These are phyloP conservation scores for Ophiosphaerella narmari DNA, from an alignment of 2,329 filamentous ascomycete species.

Conservation along the genomic window DNA sequence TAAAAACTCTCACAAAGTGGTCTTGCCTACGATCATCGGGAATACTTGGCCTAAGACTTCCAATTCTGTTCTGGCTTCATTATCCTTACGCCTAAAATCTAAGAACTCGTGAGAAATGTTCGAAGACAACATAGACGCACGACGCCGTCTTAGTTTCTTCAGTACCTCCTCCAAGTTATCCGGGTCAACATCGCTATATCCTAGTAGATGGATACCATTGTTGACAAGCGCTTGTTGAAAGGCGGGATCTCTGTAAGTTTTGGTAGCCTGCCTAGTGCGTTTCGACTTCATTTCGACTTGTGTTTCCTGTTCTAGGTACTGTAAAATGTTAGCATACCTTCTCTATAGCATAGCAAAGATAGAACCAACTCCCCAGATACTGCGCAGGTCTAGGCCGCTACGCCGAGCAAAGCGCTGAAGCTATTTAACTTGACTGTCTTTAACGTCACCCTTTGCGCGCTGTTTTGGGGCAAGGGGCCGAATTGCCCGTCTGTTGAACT, in stretches of 20 bases:
- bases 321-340: conserved; percentile 5
- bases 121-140: no score
- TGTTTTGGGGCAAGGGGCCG: conserved; percentile 8
- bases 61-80: no score
- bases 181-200: no score
- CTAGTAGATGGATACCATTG: no score
- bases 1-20: no score
- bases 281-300: conserved; percentile 10
- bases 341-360: not conserved
- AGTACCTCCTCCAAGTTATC: no score
- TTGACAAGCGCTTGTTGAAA: no score
- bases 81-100: no score
- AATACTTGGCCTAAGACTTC: no score
- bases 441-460: conserved; percentile 2
- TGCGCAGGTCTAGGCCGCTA: conserved; percentile 12
- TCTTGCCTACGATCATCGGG: no score
- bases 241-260: not conserved
- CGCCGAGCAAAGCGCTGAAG: conserved; percentile 16
- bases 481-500: conserved; percentile 14
- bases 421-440: conserved; percentile 8
- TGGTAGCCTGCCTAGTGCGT: not conserved
- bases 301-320: conserved; percentile 11
- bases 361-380: conserved; percentile 8
- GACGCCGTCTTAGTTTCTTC: no score
- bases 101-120: no score